These are phyloP conservation scores for Neoboletus subvelutipes DNA, from an alignment of 768 basidiomycete genomes.

Conservation along the genomic window DNA sequence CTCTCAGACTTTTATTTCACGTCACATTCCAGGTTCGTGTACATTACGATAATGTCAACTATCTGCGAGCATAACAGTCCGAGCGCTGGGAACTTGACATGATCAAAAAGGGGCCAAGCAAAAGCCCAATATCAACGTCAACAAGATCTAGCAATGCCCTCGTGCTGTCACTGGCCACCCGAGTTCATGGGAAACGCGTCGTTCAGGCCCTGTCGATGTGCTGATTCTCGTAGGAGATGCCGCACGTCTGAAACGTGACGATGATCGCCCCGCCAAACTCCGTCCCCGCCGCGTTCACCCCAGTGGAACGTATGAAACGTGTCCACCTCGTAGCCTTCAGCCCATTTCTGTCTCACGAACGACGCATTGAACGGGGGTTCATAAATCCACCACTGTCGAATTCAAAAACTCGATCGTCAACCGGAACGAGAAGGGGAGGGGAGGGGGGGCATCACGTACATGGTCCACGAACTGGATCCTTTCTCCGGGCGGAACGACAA, in stretches of 20 bases:
- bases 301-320: conserved; percentile 54
- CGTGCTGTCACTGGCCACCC: not conserved
- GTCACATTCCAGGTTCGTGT: not conserved
- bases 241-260: conserved; percentile 39
- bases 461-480: conserved; percentile 49
- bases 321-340: conserved; percentile 46
- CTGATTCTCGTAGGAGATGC: conserved; percentile 38
- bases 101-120: not conserved
- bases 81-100: not conserved
- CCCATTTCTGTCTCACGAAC: conserved; percentile 49
- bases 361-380: conserved; percentile 45
- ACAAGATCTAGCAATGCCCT: not conserved
- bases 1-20: not conserved
- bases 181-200: conserved; percentile 24
- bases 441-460: conserved; percentile 24
- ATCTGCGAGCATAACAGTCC: not conserved
- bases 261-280: conserved; percentile 36
- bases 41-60: not conserved
- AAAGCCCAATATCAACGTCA: not conserved
- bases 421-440: too few species aligned
- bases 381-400: conserved; percentile 46
- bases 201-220: conserved; percentile 35
- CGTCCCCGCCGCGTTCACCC: conserved; percentile 39
- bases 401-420: not conserved
- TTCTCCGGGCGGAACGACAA: conserved; percentile 40